Evolutionary conservation across 2,329 filamentous ascomycete species (phyloP).

Genomic region (Orbilia blumenaviensis): DNA sequence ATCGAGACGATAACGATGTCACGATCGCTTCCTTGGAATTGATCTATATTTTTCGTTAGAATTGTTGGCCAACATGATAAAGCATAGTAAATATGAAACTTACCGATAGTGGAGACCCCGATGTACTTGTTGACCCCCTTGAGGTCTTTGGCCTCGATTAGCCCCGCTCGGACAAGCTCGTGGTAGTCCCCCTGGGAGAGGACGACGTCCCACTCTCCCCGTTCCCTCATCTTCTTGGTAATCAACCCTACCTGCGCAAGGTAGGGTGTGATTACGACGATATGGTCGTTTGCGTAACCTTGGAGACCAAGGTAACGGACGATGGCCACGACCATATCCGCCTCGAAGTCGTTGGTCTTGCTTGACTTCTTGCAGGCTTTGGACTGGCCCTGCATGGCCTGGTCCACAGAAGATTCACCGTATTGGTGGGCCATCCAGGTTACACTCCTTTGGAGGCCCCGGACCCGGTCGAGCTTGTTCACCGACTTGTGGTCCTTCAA

Average conservation of each 20-base stretch:
- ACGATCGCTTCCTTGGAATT: slow-evolving; percentile 80
- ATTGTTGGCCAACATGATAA: background rate
- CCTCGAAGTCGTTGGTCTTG: slow-evolving; percentile 70
- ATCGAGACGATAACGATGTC: slow-evolving; percentile 76
- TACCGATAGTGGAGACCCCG: slow-evolving; percentile 75
- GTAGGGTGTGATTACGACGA: slow-evolving; percentile 78
- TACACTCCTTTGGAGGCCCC: slow-evolving; percentile 70
- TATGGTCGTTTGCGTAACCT: slow-evolving; percentile 71
- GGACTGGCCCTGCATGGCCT: slow-evolving; percentile 64
- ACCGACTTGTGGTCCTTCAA: slow-evolving; percentile 69
- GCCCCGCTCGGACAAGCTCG: slow-evolving; percentile 71
- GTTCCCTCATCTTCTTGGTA: slow-evolving; percentile 65
- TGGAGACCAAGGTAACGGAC: slow-evolving; percentile 76
- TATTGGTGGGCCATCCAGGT: slow-evolving; percentile 73
- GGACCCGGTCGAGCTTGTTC: slow-evolving; percentile 62
- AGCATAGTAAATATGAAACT: slow-evolving; percentile 57
- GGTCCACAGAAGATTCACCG: slow-evolving; percentile 64
- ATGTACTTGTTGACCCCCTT: slow-evolving; percentile 66
- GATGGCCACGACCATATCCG: slow-evolving; percentile 71
- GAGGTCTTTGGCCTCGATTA: slow-evolving; percentile 67
- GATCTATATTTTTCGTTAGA: slow-evolving; percentile 59
- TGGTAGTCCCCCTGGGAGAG: slow-evolving; percentile 74
- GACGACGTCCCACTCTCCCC: slow-evolving; percentile 69
- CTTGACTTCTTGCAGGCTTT: slow-evolving; percentile 70
- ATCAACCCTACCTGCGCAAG: slow-evolving; percentile 73